These are phyloP conservation scores for Globisporangium nunn DNA, from an alignment of 352 stramenopile genomes.

Conservation along the genomic window DNA sequence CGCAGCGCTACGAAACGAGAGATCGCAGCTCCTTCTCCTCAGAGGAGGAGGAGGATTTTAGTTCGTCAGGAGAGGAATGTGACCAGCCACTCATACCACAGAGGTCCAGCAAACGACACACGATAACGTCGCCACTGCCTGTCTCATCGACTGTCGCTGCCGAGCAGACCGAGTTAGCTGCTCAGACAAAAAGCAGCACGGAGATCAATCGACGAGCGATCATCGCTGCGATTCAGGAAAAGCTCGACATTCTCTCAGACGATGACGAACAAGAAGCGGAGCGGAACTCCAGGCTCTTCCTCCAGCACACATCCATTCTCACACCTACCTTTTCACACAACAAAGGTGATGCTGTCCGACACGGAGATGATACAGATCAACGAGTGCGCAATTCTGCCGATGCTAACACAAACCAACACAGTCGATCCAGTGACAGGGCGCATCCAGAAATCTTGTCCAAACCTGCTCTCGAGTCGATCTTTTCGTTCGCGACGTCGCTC, in stretches of 20 bases:
- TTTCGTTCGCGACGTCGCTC: constrained; percentile 16
- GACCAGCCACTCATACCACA: neutral
- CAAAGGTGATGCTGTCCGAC: neutral
- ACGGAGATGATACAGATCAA: neutral
- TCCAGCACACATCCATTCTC: constrained; percentile 30
- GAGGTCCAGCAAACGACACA: neutral
- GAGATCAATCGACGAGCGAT: constrained; percentile 24
- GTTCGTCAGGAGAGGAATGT: neutral
- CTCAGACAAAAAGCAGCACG: constrained; percentile 3
- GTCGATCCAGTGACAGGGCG: neutral
- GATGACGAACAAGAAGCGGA: constrained; percentile 27
- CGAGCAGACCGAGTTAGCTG: neutral
- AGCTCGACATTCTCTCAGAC: constrained; percentile 31
- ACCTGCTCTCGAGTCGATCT: constrained; percentile 14
- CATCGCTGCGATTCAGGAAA: constrained; percentile 40
- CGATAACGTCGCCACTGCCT: neutral
- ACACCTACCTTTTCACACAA: neutral
- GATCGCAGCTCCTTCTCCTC: neutral
- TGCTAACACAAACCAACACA: neutral
- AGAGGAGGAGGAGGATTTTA: neutral
- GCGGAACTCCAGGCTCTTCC: constrained; percentile 29
- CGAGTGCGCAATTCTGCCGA: no score
- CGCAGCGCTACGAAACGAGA: neutral
- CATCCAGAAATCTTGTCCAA: neutral
- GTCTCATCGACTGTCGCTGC: neutral